A percentile compares a stretch with the other conserved stretches of the same genome.
Conservation (phyloP, 2,329 filamentous ascomycete species). For the Pseudogymnoascus sp. region DNA sequence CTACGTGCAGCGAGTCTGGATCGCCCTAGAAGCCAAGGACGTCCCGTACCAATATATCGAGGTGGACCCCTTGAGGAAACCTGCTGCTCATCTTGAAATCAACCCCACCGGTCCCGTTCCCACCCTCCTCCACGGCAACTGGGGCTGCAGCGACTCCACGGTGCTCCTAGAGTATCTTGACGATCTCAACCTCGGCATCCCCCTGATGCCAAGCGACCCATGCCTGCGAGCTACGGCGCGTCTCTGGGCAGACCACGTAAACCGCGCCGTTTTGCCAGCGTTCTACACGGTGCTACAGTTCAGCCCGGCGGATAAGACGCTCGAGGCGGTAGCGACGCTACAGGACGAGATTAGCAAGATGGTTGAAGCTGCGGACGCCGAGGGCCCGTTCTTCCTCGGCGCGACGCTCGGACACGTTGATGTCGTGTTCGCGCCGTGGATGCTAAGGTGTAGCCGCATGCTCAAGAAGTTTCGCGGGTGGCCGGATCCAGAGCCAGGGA, state of each 20-base stretch:
- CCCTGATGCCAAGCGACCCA: constrained; percentile 57
- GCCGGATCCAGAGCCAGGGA: constrained; percentile 28
- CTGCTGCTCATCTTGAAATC: constrained; percentile 60
- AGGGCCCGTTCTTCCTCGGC: constrained; percentile 30
- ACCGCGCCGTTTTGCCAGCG: constrained; percentile 58
- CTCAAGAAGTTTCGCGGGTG: constrained; percentile 32
- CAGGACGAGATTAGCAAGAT: constrained; percentile 50
- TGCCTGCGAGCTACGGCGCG: constrained; percentile 65
- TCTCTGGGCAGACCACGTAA: constrained; percentile 72
- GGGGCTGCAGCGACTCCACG: constrained; percentile 73
- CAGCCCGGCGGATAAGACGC: constrained; percentile 38
- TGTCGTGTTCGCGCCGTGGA: constrained; percentile 33
- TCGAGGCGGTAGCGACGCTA: constrained; percentile 50
- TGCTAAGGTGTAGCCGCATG: constrained; percentile 30
- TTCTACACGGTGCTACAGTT: constrained; percentile 46
- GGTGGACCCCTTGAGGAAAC: constrained; percentile 62
- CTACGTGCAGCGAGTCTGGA: constrained; percentile 84
- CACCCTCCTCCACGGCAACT: constrained; percentile 67
- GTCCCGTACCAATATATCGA: constrained; percentile 81
- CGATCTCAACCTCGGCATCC: constrained; percentile 52
- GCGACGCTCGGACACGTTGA: constrained; percentile 30
- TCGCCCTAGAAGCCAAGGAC: constrained; percentile 71
- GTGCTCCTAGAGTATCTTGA: constrained; percentile 85
- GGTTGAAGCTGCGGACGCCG: constrained; percentile 27
- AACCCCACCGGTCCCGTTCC: constrained; percentile 71